Conservation (phyloP, 78 protist species). For the Mantamonas sphyraenae region DNA sequence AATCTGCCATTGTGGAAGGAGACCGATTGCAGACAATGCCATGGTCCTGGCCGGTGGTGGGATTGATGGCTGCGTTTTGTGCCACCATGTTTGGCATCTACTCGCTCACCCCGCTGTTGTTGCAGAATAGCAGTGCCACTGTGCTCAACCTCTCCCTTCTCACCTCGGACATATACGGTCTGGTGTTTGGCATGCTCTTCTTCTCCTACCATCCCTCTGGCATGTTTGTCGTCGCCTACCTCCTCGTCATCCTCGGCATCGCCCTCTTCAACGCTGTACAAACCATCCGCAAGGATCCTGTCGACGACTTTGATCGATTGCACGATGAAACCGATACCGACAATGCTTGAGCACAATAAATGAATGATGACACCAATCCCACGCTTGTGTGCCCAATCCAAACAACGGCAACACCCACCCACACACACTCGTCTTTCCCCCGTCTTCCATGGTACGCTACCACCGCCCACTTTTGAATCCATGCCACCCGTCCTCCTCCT, state of each 20-base stretch:
- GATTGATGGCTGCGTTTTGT: constrained; percentile 38
- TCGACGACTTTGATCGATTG: too few species aligned
- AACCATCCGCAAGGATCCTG: too few species aligned
- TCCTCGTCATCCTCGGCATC: not conserved
- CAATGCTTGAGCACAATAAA: too few species aligned
- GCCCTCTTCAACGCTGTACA: not conserved
- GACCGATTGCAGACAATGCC: constrained; percentile 12
- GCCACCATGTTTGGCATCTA: constrained; percentile 58
- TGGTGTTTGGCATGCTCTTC: constrained; percentile 46
- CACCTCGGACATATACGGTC: constrained; percentile 64
- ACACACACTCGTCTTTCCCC: too few species aligned
- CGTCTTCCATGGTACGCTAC: too few species aligned
- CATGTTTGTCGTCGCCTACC: not conserved
- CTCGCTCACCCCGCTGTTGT: constrained; percentile 52
- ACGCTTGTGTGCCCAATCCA: too few species aligned
- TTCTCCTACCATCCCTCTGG: constrained; percentile 8
- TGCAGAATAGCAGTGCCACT: constrained; percentile 47
- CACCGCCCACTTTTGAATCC: too few species aligned
- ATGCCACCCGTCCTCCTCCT: too few species aligned
- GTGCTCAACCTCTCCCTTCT: constrained; percentile 68
- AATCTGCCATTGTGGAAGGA: constrained; percentile 39
- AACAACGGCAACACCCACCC: too few species aligned
- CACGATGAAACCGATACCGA: too few species aligned
- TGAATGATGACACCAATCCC: too few species aligned
- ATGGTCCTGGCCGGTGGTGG: constrained; percentile 32